A percentile compares a stretch with the other conserved stretches of the same genome.
Evolutionary conservation across 495 filamentous ascomycete species (phyloP).

Genomic region (Trichoderma reesei): DNA sequence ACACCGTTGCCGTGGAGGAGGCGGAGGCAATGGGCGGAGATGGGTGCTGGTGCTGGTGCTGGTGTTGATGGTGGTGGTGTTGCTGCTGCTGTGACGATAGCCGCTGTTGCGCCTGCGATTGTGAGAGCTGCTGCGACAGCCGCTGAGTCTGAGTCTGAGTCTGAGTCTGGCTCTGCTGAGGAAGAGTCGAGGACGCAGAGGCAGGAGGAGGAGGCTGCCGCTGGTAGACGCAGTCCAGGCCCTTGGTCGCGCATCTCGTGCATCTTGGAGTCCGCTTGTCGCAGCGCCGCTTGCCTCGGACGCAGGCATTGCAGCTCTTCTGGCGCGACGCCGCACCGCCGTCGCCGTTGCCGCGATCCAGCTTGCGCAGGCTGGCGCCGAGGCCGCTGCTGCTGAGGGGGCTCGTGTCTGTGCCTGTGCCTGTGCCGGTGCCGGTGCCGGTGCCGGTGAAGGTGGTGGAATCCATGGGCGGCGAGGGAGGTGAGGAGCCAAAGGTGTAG

Average conservation of each 20-base stretch:
- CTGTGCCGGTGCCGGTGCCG: no score
- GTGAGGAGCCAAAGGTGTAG: neutral
- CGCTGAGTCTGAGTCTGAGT: neutral
- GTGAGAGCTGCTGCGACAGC: neutral
- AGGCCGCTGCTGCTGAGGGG: neutral
- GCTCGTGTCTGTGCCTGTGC: neutral
- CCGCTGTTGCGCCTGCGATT: neutral
- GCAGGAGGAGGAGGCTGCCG: neutral
- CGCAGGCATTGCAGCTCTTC: conserved; percentile 31
- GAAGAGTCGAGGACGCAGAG: neutral
- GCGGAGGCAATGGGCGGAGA: neutral
- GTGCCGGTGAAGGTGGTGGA: neutral
- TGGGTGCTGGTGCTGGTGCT: neutral
- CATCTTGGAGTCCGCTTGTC: conserved; percentile 27
- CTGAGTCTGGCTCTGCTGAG: neutral
- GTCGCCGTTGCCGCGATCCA: neutral
- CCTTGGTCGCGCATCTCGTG: conserved; percentile 24
- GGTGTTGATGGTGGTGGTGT: neutral
- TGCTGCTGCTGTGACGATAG: neutral
- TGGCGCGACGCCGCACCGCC: conserved; percentile 20
- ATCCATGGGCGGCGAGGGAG: neutral
- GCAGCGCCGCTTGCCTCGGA: conserved; percentile 27
- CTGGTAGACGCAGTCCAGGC: conserved; percentile 22
- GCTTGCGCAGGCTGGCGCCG: neutral
- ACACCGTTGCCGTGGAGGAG: neutral